phyloP scores from a whole-genome alignment of 2,329 filamentous ascomycete genomes.

The Fusarium nanum region DNA sequence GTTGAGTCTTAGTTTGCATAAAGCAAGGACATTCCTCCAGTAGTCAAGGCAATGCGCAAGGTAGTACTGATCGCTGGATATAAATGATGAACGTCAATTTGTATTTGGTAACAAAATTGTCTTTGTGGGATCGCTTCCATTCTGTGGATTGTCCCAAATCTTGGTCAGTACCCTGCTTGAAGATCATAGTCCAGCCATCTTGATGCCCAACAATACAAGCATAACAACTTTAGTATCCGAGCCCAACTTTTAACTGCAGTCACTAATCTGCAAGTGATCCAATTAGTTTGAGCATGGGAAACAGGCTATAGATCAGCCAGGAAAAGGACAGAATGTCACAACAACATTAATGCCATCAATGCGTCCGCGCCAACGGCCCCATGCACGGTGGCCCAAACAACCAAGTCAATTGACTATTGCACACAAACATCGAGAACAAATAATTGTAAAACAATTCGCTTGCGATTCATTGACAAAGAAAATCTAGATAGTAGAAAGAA shows the following conservation, averaged over 20 bases:
- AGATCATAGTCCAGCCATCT: neutral
- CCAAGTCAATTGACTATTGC: neutral
- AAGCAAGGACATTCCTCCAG: neutral
- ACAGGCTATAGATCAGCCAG: neutral
- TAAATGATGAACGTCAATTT: neutral
- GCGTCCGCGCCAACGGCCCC: too few species aligned
- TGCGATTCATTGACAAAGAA: constrained; percentile 15
- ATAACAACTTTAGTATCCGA: neutral
- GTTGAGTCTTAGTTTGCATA: neutral
- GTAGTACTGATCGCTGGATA: neutral
- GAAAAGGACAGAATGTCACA: neutral
- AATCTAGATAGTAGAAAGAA: constrained; percentile 17
- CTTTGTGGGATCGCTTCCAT: neutral
- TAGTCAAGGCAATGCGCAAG: neutral
- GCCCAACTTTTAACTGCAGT: neutral
- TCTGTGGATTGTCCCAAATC: neutral
- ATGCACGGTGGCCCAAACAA: neutral
- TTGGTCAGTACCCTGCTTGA: neutral
- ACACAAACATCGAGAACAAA: rapidly evolving
- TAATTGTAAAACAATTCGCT: neutral
- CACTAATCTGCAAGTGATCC: neutral
- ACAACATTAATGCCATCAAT: neutral
- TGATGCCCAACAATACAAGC: constrained; percentile 2
- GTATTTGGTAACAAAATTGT: neutral
- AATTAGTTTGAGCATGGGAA: neutral